Evolutionary conservation across 164 flowering plant genomes (phyloP), one percentile per base, ranked within the genome.

Genomic region (Umbilicus rupestris): DNA sequence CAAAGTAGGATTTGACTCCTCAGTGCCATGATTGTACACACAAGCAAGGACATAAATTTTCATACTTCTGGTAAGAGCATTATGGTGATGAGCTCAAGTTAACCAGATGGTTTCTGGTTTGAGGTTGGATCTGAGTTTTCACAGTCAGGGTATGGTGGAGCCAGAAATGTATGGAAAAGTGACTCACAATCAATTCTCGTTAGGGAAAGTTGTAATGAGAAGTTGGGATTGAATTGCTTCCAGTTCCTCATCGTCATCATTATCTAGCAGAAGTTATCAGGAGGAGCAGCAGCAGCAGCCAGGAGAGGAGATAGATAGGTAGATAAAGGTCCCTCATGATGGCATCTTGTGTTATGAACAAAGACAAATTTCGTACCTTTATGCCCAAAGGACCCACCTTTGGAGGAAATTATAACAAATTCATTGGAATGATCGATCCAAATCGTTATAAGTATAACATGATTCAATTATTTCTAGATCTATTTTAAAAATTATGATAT

Each of bases 371-470:
- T 28, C 44, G 60, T 55, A 55, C 60, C 60, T 55, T 55, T 55
- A 28, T 28, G 33, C 24, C 58, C 33, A 55, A 26, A 55, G 60
- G 60, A 28, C 60, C 60, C 31, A 55, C 60, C 60, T 55, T 55
- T 28, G 33, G 22, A 55, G 60, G n/a, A n/a, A n/a, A n/a, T n/a
- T n/a, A n/a, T n/a, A n/a, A n/a, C n/a, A n/a, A n/a, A n/a, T n/a
- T n/a, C n/a, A n/a, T n/a, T n/a, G n/a, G n/a, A n/a, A n/a, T n/a
- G n/a, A n/a, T n/a, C n/a, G n/a, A n/a, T n/a, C n/a, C n/a, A n/a
- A n/a, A n/a, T n/a, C n/a, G n/a, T n/a, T n/a, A n/a, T n/a, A n/a
- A n/a, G n/a, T n/a, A n/a, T n/a, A n/a, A n/a, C n/a, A n/a, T n/a
- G n/a, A n/a, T n/a, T n/a, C n/a, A n/a, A n/a, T n/a, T n/a, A n/a